These are phyloP conservation scores for Euphrasia confusa DNA, from an alignment of 257 asterid genomes.

Conservation along the genomic window DNA sequence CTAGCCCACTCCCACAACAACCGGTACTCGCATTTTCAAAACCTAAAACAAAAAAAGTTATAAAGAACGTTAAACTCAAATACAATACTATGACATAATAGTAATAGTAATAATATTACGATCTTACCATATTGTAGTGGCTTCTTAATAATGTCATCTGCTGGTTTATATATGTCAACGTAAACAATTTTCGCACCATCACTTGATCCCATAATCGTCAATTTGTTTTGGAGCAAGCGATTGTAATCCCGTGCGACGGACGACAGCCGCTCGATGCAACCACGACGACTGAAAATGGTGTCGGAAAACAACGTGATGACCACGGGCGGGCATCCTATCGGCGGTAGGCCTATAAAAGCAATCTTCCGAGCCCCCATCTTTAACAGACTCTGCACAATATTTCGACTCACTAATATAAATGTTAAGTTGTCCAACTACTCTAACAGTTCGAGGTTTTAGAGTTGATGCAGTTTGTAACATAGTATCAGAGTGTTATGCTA, in stretches of 20 bases:
- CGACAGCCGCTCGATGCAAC: constrained; percentile 40
- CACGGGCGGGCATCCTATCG: constrained; percentile 65
- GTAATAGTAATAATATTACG: too few species aligned
- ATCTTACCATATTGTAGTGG: constrained; percentile 50
- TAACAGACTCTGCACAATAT: constrained; percentile 35
- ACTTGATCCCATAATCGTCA: constrained; percentile 24
- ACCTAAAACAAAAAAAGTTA: constrained; percentile 30
- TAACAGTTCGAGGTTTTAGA: too few species aligned
- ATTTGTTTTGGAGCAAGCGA: constrained; percentile 29
- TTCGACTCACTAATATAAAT: too few species aligned
- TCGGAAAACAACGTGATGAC: constrained; percentile 42
- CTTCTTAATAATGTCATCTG: constrained; percentile 37
- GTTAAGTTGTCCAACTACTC: too few species aligned
- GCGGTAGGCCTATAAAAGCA: constrained; percentile 54
- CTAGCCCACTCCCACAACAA: constrained; percentile 64
- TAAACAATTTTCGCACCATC: constrained; percentile 27
- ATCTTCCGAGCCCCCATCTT: constrained; percentile 53
- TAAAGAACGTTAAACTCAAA: not conserved
- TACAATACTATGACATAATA: too few species aligned
- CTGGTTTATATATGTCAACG: constrained; percentile 38
- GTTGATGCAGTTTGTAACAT: too few species aligned
- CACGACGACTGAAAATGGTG: constrained; percentile 31
- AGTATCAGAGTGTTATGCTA: too few species aligned
- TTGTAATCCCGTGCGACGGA: constrained; percentile 50
- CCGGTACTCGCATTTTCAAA: constrained; percentile 40